phyloP scores from a whole-genome alignment of 2,329 filamentous ascomycete species.

The Trichophaea hybrida region DNA sequence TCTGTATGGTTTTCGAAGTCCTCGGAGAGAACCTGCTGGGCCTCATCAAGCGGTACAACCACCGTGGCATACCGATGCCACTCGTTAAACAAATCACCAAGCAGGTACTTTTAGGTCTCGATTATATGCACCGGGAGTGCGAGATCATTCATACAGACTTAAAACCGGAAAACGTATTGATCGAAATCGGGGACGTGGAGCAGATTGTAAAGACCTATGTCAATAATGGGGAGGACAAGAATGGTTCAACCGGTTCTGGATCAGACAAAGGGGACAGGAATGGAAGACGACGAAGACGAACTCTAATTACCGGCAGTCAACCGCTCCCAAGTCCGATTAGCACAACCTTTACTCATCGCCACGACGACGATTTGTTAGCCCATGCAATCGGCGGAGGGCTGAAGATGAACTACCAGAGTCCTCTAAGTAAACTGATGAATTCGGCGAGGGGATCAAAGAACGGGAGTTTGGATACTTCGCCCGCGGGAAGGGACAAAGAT shows the following conservation, averaged over 20 bases:
- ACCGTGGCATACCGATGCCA: conserved; percentile 88
- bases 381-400: background rate
- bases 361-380: conserved; percentile 15
- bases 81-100: conserved; percentile 98
- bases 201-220: conserved; percentile 96
- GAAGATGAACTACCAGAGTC: conserved; percentile 26
- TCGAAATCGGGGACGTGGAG: conserved; percentile 97
- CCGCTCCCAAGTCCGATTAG: conserved; percentile 90
- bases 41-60: conserved; percentile 96
- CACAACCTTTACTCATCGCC: conserved; percentile 61
- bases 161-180: conserved; percentile 95
- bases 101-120: conserved; percentile 85
- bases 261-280: conserved; percentile 50
- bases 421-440: conserved; percentile 24
- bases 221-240: conserved; percentile 53
- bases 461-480: conserved; percentile 17
- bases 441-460: conserved; percentile 22
- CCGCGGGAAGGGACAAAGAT: conserved; percentile 30
- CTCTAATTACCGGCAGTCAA: conserved; percentile 92
- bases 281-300: conserved; percentile 66
- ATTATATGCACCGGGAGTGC: conserved; percentile 94
- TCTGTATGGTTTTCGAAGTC: conserved; percentile 99
- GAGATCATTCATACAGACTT: conserved; percentile 97
- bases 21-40: conserved; percentile 88
- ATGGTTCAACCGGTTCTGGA: conserved; percentile 60